Conservation (phyloP, 306 rosid genomes). For the Vigna reflexopilosa region DNA sequence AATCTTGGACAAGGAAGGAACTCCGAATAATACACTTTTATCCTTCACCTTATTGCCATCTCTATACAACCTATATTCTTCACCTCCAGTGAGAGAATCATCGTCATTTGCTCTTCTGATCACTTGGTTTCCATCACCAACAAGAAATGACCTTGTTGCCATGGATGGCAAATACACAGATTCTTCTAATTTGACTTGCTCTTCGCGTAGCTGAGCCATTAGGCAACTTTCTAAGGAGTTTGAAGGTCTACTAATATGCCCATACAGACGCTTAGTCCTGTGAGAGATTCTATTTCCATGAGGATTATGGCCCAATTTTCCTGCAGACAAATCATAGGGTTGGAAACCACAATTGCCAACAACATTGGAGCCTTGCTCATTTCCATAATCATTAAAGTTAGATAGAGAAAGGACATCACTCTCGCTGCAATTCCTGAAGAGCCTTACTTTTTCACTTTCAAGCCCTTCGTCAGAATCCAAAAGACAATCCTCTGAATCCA, state of each 20-base stretch:
- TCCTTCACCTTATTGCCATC: conserved; percentile 45
- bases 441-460: conserved; percentile 39
- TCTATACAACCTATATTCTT: conserved; percentile 48
- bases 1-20: conserved; percentile 55
- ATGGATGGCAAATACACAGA: conserved; percentile 50
- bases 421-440: conserved; percentile 28
- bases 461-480: conserved; percentile 54
- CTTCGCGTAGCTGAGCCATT: conserved; percentile 73
- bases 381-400: conserved; percentile 44
- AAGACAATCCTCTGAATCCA: conserved; percentile 40
- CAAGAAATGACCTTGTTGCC: conserved; percentile 59
- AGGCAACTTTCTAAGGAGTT: conserved; percentile 86
- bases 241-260: conserved; percentile 52
- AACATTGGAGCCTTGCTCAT: conserved; percentile 35
- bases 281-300: conserved; percentile 57
- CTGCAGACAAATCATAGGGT: conserved; percentile 34
- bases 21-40: conserved; percentile 46
- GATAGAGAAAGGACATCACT: conserved; percentile 54
- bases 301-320: conserved; percentile 52
- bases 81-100: conserved; percentile 41
- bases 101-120: conserved; percentile 49
- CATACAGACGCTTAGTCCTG: conserved; percentile 45
- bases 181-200: conserved; percentile 63
- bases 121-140: conserved; percentile 70
- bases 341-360: conserved; percentile 39